Evolutionary conservation across 345 rosid species (phyloP).

Genomic region (Citrus reticulata): DNA sequence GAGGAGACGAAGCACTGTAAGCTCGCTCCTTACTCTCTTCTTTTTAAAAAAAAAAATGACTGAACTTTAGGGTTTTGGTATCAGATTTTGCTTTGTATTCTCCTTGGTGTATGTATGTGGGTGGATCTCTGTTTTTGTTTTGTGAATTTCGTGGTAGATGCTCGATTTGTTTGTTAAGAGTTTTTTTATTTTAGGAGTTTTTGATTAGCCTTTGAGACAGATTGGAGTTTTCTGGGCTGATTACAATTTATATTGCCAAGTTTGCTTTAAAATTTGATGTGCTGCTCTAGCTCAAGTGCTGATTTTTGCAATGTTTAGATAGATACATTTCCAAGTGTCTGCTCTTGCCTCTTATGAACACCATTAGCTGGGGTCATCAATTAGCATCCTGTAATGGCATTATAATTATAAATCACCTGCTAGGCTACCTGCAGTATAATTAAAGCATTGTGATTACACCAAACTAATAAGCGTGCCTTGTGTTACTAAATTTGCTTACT

Average conservation of each 20-base stretch:
- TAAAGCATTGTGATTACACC: not conserved
- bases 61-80: not conserved
- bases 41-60: not conserved
- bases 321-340: not conserved
- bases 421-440: not conserved
- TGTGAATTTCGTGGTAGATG: not conserved
- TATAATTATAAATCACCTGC: not conserved
- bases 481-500: not conserved
- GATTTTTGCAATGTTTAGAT: not conserved
- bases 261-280: not conserved
- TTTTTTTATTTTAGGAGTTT: not conserved
- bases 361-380: not conserved
- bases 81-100: not conserved
- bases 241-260: not conserved
- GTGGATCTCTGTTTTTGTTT: not conserved
- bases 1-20: constrained; percentile 81
- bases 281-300: not conserved
- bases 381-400: not conserved
- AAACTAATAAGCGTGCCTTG: not conserved
- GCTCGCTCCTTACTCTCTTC: not conserved
- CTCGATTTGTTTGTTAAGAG: not conserved
- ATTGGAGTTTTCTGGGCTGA: not conserved
- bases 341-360: not conserved
- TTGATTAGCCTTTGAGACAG: not conserved
- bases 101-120: not conserved